phyloP scores from a whole-genome alignment of 352 stramenopile genomes.

The Globisporangium alternatum region DNA sequence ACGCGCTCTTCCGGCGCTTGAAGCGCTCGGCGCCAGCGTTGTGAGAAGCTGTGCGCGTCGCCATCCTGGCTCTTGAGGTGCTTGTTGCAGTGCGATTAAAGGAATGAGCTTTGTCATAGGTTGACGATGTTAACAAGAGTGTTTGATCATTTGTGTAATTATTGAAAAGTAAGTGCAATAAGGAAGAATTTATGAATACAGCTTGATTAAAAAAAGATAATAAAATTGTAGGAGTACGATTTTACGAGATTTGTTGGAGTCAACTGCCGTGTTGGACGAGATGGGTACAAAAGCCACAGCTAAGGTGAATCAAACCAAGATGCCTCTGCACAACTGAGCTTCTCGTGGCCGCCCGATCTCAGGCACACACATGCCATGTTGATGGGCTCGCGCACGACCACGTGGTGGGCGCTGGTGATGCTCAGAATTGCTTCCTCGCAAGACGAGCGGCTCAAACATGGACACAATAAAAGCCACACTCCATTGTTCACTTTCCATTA shows the following conservation, averaged over 20 bases:
- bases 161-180: background rate
- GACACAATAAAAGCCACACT: no score
- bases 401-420: no score
- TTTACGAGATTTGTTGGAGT: background rate
- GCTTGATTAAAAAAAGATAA: background rate
- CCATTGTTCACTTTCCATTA: no score
- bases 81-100: background rate
- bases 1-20: slow-evolving; percentile 15
- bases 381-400: no score
- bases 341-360: no score
- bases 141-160: background rate
- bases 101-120: background rate
- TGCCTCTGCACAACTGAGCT: no score
- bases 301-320: no score
- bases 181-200: background rate
- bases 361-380: no score
- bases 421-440: no score
- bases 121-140: background rate
- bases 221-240: background rate
- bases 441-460: no score
- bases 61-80: background rate
- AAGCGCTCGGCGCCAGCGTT: background rate
- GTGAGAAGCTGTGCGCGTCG: background rate
- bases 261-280: background rate
- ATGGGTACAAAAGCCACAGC: background rate